These are phyloP conservation scores for Dacryopinax spathularia DNA, from an alignment of 768 basidiomycete genomes.

Conservation along the genomic window DNA sequence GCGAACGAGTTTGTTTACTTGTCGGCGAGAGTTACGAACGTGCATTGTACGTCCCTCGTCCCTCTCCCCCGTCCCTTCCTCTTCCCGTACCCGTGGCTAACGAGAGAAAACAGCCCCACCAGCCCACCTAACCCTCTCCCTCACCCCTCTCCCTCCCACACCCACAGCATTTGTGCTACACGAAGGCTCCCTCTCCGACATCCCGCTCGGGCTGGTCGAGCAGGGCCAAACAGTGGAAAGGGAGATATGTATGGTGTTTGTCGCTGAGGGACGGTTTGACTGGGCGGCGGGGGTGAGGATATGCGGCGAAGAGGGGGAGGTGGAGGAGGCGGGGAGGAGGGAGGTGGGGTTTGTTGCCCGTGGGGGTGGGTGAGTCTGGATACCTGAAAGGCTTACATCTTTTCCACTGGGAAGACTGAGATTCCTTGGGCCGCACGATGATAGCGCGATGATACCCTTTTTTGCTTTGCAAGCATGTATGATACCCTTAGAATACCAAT, in stretches of 20 bases:
- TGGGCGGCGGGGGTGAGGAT: constrained; percentile 26
- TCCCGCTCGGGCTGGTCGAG: constrained; percentile 50
- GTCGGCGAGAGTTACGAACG: constrained; percentile 42
- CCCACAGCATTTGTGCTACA: constrained; percentile 52
- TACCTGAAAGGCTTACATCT: too few species aligned
- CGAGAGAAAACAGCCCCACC: constrained; percentile 3
- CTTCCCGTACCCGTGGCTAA: background rate
- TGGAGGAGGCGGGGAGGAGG: background rate
- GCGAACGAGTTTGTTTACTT: constrained; percentile 54
- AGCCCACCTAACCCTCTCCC: constrained; percentile 44
- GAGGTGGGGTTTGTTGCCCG: background rate
- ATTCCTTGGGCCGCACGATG: too few species aligned
- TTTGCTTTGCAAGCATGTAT: background rate
- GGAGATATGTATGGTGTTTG: constrained; percentile 53
- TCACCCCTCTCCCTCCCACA: constrained; percentile 29
- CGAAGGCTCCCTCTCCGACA: constrained; percentile 50
- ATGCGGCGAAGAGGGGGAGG: background rate
- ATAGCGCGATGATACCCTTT: background rate
- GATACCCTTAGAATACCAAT: background rate
- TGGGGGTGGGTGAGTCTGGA: too few species aligned
- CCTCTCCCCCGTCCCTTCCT: background rate
- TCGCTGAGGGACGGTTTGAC: constrained; percentile 52
- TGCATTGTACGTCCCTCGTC: constrained; percentile 41
- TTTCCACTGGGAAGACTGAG: too few species aligned
- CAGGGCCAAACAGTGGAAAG: constrained; percentile 38